Conservation (phyloP, 2,329 filamentous ascomycete species). For the Xylaria digitata region DNA sequence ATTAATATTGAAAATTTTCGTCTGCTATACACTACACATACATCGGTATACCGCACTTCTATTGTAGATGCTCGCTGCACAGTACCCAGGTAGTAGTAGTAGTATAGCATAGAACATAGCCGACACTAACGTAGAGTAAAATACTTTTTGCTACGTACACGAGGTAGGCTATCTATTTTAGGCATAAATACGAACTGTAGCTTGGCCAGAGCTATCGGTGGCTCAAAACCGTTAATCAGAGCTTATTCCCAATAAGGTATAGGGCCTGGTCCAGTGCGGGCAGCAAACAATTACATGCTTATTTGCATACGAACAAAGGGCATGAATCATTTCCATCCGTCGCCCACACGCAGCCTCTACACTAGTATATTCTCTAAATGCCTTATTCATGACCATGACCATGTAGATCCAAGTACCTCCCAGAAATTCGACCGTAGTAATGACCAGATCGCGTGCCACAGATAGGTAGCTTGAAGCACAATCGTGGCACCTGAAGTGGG, state of each 20-base stretch:
- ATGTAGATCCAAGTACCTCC: neutral
- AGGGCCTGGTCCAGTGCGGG: neutral
- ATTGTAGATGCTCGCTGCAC: too few relatives aligned
- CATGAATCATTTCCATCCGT: too few relatives aligned
- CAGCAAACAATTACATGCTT: too few relatives aligned
- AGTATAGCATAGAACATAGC: too few relatives aligned
- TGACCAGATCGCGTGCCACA: neutral
- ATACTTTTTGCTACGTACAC: too few relatives aligned
- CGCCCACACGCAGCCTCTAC: too few relatives aligned
- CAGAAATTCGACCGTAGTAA: constrained; percentile 8
- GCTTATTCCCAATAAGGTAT: constrained; percentile 1
- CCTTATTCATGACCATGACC: neutral
- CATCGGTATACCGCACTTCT: too few relatives aligned
- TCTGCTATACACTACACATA: too few relatives aligned
- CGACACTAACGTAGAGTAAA: too few relatives aligned
- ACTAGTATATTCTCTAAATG: neutral
- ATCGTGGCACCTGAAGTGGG: constrained; percentile 18
- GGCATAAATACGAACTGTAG: neutral
- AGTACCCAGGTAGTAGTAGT: too few relatives aligned
- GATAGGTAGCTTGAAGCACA: constrained; percentile 2
- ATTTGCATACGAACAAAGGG: too few relatives aligned
- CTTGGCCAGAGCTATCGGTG: neutral
- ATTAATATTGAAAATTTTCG: too few relatives aligned
- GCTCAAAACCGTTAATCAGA: constrained; percentile 1
- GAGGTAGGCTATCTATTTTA: neutral